Base-by-base conservation (phyloP, 768 basidiomycete genomes). In the Tephrocybe sp. region DNA sequence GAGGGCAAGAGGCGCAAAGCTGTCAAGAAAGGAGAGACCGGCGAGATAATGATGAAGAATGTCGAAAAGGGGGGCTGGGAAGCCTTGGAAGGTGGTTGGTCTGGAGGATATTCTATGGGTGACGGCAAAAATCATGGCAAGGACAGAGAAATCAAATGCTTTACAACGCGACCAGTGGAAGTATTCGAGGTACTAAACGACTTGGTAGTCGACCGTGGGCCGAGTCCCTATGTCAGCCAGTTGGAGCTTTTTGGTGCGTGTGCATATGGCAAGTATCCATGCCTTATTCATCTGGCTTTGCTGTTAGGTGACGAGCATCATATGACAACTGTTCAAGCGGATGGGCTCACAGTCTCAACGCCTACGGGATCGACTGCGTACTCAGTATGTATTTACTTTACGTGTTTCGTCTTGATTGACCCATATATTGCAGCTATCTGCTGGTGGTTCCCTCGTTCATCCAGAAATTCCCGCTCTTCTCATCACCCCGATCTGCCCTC, bases 331-430 rank as follows among this genome's bases (percentile, higher is more conserved):
- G 97, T 98, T 2, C 97, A 98, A 72, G 97, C 95, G 0, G 97
- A 99, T 62, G 97, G 97, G 11, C 74, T 99, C 37, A 93, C 90
- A 25, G 86, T 99, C 14, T 88, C 97, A 28, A 99, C 97, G 0
- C 97, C 97, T 7, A 99, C 97, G 0, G 97, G 97, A 3, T 98
- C 97, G 21, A 99, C 97, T 10, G 97, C 97, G 3, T 99, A 99
- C 69, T 99, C 97, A 14, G 92, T 93, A 60, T 40, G 87, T 42
- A 24, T 12, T 15, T 37, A 15, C 18, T 3, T 21, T 14, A 12
- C 3, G n/a, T 12, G 3, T 20, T 20, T 33, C 48, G 32, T 45
- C 48, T 30, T 51, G 17, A 24, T 33, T 56, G 26, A 48, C 39
- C 28, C 33, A 49, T 51, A 47, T 17, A 23, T 51, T 48, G 18